These are phyloP conservation scores for Suhomyces xylopsoci DNA, from an alignment of 805 yeast genomes.

Conservation along the genomic window DNA sequence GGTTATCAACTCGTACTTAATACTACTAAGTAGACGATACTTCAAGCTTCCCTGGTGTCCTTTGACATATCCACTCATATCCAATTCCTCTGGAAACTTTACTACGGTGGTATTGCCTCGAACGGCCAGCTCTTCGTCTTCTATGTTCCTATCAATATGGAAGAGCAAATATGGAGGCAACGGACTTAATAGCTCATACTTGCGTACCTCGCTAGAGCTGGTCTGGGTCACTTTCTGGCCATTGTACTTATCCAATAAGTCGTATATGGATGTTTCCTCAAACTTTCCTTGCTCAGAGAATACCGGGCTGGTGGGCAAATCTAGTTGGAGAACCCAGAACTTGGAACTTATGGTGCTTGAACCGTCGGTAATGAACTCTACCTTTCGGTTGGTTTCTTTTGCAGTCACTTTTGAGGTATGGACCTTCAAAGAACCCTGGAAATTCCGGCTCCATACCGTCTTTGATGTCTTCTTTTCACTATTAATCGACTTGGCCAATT, in stretches of 20 bases:
- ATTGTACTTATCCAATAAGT: constrained; percentile 44
- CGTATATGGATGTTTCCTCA: constrained; percentile 49
- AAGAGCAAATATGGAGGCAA: constrained; percentile 56
- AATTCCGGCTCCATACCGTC: constrained; percentile 29
- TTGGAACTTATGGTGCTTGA: constrained; percentile 6
- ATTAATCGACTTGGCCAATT: constrained; percentile 9
- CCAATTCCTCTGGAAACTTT: constrained; percentile 48
- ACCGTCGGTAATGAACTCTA: constrained; percentile 20
- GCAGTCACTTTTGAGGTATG: constrained; percentile 13
- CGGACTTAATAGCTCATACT: constrained; percentile 35
- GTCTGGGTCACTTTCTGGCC: constrained; percentile 27
- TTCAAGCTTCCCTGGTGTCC: constrained; percentile 15
- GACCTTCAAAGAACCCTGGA: constrained; percentile 54
- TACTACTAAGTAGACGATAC: constrained; percentile 34
- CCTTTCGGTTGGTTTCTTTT: constrained; percentile 15
- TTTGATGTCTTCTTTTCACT: constrained; percentile 9
- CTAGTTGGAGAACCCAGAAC: constrained; percentile 58
- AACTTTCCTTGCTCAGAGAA: constrained; percentile 41
- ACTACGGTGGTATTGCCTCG: constrained; percentile 52
- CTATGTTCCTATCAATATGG: constrained; percentile 49
- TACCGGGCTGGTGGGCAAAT: constrained; percentile 55
- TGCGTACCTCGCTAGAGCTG: constrained; percentile 30
- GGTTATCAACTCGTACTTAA: constrained; percentile 12
- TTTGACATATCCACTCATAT: constrained; percentile 30
- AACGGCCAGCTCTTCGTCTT: constrained; percentile 6